Percentiles rank a stretch among this genome's conserved stretches.
Conservation (phyloP, 1,139 yeast species). For the Kodamaea derodonti region DNA sequence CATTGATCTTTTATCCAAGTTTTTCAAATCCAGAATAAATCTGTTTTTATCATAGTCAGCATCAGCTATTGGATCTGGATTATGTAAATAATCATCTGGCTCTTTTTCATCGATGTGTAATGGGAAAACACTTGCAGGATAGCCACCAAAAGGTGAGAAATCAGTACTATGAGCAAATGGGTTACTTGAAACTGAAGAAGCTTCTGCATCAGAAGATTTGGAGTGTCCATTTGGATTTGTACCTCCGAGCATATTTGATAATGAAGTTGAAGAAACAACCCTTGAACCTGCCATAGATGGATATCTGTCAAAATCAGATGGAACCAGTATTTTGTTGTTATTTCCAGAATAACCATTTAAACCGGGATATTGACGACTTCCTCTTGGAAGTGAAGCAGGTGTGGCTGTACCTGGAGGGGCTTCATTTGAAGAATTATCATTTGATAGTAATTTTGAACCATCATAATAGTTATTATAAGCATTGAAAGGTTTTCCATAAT, state of each 20-base stretch:
- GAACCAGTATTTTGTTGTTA: slow-evolving; percentile 16
- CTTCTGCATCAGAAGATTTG: slow-evolving; percentile 11
- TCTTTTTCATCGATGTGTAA: slow-evolving; percentile 29
- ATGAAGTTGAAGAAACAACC: slow-evolving; percentile 42
- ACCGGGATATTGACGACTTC: not conserved
- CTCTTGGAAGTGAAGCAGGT: not conserved
- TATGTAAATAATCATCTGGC: slow-evolving; percentile 28
- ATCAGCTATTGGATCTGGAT: slow-evolving; percentile 30
- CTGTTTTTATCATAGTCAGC: slow-evolving; percentile 28
- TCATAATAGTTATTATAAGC: slow-evolving; percentile 44
- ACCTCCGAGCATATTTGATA: slow-evolving; percentile 14
- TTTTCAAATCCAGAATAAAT: slow-evolving; percentile 21
- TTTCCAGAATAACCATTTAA: not conserved
- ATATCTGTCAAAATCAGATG: slow-evolving; percentile 57
- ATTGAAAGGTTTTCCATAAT: slow-evolving; percentile 37
- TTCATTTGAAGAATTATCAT: slow-evolving; percentile 24
- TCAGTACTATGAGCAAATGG: slow-evolving; percentile 15
- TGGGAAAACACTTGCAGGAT: slow-evolving; percentile 28
- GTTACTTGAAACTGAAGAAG: slow-evolving; percentile 12
- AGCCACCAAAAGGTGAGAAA: slow-evolving; percentile 29
- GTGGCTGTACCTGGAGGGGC: slow-evolving; percentile 8
- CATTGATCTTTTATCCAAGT: slow-evolving; percentile 21
- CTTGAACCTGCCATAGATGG: slow-evolving; percentile 47
- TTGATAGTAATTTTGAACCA: slow-evolving; percentile 37
- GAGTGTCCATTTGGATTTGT: slow-evolving; percentile 16